Evolutionary conservation across 2,329 filamentous ascomycete species (phyloP), one percentile per base, ranked within the genome.

Genomic region (Aureobasidium sp.): DNA sequence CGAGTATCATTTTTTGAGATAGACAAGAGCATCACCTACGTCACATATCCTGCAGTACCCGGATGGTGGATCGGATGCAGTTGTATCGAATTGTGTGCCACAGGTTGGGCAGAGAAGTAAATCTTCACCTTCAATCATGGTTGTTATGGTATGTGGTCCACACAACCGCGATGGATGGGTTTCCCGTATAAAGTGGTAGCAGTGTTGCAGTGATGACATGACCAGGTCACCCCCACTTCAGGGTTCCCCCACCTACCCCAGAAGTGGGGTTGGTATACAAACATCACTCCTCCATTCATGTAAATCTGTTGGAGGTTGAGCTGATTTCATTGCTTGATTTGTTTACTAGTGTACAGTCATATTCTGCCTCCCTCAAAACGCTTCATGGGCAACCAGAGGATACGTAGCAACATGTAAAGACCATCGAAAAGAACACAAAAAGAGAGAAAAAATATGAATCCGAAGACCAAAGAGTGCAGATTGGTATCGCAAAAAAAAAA

Each of bases 31-130:
- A 20, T 60, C 47, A 66, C 73, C 80, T 71, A 90, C 87, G 71
- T 90, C 87, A 74, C 88, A 91, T 65, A 91, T 88, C 63, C 82
- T 80, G 74, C 88, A 91, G 74, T 88, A 91, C 5, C 77, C 81
- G 60, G 75, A 79, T 47, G 85, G 75, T 32, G 78, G 69, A 13
- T 73, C 65, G 44, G 75, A 75, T 64, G 84, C 78, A 0, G 79
- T 70, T 2, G 78, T 76, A 48, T 85, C 83, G 72, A 80, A 90
- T 69, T 91, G 88, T 0, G 87, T 89, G 26, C 87, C 88, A 71
- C 88, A 91, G 5, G 87, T 81, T 9, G 77, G 79, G 76, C 88
- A 91, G 66, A 90, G 78, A 39, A 87, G 79, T 37, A 78, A 75
- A 60, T 79, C 70, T 42, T 70, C 72, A 10, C 62, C 64, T 39